These are phyloP conservation scores for Samsoniella hepiali DNA, from an alignment of 2,329 filamentous ascomycete genomes.

Conservation along the genomic window DNA sequence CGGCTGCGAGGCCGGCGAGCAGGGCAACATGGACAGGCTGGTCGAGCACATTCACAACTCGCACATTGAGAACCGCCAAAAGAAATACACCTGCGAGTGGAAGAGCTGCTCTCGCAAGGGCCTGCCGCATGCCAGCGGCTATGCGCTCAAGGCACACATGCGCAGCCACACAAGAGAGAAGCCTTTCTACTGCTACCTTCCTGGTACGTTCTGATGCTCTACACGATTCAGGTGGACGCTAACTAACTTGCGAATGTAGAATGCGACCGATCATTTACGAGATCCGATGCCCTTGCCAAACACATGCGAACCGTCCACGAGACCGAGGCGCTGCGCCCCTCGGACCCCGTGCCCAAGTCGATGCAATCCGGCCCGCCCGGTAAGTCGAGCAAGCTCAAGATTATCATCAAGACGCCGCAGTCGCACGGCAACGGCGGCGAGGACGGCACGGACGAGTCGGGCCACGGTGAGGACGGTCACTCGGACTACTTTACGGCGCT, in stretches of 20 bases:
- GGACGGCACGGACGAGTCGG: slow-evolving; percentile 43
- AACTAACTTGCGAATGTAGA: slow-evolving; percentile 51
- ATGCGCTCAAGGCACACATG: slow-evolving; percentile 96
- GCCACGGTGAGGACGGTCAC: slow-evolving; percentile 53
- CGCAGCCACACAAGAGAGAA: slow-evolving; percentile 97
- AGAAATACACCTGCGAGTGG: slow-evolving; percentile 99
- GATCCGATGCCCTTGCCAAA: slow-evolving; percentile 92
- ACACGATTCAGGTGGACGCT: not conserved
- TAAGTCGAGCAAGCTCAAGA: slow-evolving; percentile 56
- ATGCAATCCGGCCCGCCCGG: slow-evolving; percentile 48
- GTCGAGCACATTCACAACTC: slow-evolving; percentile 86
- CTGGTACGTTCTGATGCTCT: slow-evolving; percentile 57
- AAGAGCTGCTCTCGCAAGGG: slow-evolving; percentile 83
- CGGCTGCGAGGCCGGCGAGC: slow-evolving; percentile 66
- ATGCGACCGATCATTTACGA: slow-evolving; percentile 94
- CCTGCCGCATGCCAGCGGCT: slow-evolving; percentile 88
- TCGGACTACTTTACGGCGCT: slow-evolving; percentile 57
- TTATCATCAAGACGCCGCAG: slow-evolving; percentile 60
- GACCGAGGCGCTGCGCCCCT: slow-evolving; percentile 84
- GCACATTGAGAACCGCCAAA: slow-evolving; percentile 89
- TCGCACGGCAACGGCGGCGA: slow-evolving; percentile 54
- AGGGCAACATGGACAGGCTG: slow-evolving; percentile 76
- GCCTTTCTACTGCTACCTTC: slow-evolving; percentile 93
- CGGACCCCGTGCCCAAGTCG: slow-evolving; percentile 69
- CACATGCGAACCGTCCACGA: slow-evolving; percentile 99